phyloP scores from a whole-genome alignment of 225 moss, liverwort and hornwort species.

The Takakia lepidozioides region DNA sequence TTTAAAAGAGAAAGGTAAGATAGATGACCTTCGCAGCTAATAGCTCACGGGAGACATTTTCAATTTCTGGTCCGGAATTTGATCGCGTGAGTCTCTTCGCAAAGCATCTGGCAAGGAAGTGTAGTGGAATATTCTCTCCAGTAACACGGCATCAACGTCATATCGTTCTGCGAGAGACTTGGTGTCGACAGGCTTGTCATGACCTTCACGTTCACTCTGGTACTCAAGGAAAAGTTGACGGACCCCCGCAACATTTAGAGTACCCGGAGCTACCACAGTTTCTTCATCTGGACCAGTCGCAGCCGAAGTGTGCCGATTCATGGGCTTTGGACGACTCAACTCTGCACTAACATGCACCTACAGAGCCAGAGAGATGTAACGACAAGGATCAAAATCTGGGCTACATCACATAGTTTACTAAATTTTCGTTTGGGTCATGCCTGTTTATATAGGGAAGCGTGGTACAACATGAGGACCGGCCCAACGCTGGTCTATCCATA shows the following conservation, averaged over 20 bases:
- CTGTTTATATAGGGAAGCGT: too few species aligned
- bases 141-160: conserved; percentile 43
- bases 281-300: conserved; percentile 79
- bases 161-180: conserved; percentile 50
- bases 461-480: too few species aligned
- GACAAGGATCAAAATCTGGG: too few species aligned
- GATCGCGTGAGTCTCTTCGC: too few species aligned
- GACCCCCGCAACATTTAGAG: conserved; percentile 60
- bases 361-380: too few species aligned
- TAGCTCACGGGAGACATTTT: too few species aligned
- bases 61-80: too few species aligned
- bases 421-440: too few species aligned
- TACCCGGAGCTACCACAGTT: conserved; percentile 45
- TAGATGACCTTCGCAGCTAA: too few species aligned
- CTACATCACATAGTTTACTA: too few species aligned
- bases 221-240: conserved; percentile 52
- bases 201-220: conserved; percentile 39
- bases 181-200: conserved; percentile 37
- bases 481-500: too few species aligned
- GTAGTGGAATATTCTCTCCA: conserved; percentile 48
- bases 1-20: too few species aligned
- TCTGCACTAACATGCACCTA: conserved; percentile 47
- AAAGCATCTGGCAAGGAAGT: conserved; percentile 34
- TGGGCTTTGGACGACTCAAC: conserved; percentile 45
- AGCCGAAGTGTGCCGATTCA: conserved; percentile 67